Evolutionary conservation across 2,329 filamentous ascomycete genomes (phyloP).

Genomic region (Penicillium sp.): DNA sequence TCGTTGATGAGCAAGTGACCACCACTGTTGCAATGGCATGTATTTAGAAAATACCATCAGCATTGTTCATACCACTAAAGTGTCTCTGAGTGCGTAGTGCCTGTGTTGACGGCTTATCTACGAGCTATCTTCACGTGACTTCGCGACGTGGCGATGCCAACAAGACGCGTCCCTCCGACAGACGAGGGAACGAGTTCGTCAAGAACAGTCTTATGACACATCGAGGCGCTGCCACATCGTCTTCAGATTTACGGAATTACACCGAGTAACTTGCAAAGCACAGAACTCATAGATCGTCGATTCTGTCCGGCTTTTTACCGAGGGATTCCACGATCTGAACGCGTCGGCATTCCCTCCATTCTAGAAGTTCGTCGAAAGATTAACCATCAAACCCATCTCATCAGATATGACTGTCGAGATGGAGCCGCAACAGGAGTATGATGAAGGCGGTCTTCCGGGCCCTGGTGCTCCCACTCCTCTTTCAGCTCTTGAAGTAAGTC

Average conservation of each 20-base stretch:
- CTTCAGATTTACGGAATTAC: not conserved
- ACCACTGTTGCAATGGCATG: too few species aligned
- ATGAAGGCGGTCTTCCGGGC: constrained; percentile 70
- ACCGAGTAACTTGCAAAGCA: not conserved
- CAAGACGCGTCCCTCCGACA: constrained; percentile 3
- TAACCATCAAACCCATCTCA: not conserved
- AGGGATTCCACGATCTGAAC: not conserved
- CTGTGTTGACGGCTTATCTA: not conserved
- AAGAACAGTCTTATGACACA: not conserved
- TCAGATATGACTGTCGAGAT: constrained; percentile 47
- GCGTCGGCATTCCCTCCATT: not conserved
- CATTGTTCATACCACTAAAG: not conserved
- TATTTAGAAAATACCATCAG: too few species aligned
- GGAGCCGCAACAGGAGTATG: constrained; percentile 67
- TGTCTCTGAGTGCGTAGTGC: too few species aligned
- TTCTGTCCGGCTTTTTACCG: not conserved
- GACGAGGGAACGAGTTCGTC: not conserved
- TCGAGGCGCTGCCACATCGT: too few species aligned
- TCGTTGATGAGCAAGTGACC: not conserved
- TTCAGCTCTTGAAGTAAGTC: constrained; percentile 71
- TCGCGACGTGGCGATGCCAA: constrained; percentile 34
- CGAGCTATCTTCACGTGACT: constrained; percentile 28
- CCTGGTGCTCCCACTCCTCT: constrained; percentile 94
- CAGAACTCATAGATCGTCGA: not conserved
- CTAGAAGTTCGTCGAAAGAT: not conserved